A percentile compares a stretch with the other conserved stretches of the same genome.
These are phyloP conservation scores for Stygiomarasmius scandens DNA, from an alignment of 1,284 basidiomycete genomes.

Conservation along the genomic window DNA sequence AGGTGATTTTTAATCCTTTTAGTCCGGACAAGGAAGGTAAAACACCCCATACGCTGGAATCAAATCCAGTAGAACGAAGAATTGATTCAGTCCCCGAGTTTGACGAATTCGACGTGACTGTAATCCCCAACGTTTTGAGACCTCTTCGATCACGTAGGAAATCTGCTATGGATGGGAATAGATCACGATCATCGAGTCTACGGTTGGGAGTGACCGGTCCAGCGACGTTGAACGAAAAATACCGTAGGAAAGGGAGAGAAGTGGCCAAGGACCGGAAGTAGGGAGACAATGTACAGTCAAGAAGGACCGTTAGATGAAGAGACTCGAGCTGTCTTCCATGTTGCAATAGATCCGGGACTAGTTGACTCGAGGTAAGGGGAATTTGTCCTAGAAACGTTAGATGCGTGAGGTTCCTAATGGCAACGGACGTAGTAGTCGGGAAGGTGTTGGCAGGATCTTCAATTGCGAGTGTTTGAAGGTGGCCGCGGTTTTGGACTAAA, in stretches of 20 bases:
- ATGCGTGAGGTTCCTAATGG: slow-evolving; percentile 63
- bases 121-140: slow-evolving; percentile 54
- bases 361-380: slow-evolving; percentile 44
- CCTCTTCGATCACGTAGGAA: slow-evolving; percentile 63
- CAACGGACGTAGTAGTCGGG: slow-evolving; percentile 49
- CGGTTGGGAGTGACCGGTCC: slow-evolving; percentile 36
- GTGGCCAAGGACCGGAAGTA: slow-evolving; percentile 48
- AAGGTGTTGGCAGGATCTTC: slow-evolving; percentile 60
- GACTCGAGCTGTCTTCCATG: slow-evolving; percentile 66
- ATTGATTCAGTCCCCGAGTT: slow-evolving; percentile 39
- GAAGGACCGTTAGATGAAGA: slow-evolving; percentile 53
- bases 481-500: slow-evolving; percentile 53
- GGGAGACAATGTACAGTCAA: slow-evolving; percentile 49
- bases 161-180: slow-evolving; percentile 68
- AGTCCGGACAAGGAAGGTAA: slow-evolving; percentile 57
- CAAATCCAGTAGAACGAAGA: slow-evolving; percentile 59
- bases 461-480: slow-evolving; percentile 57
- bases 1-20: slow-evolving; percentile 56
- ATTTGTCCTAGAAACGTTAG: slow-evolving; percentile 64
- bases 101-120: slow-evolving; percentile 27
- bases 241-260: slow-evolving; percentile 59
- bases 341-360: slow-evolving; percentile 58
- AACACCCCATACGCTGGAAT: slow-evolving; percentile 71
- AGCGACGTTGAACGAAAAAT: slow-evolving; percentile 59
- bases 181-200: slow-evolving; percentile 54